A percentile compares a stretch with the other conserved stretches of the same genome.
These are phyloP conservation scores for Rhodotorula sp. DNA, from an alignment of 1,284 basidiomycete genomes.

Conservation along the genomic window DNA sequence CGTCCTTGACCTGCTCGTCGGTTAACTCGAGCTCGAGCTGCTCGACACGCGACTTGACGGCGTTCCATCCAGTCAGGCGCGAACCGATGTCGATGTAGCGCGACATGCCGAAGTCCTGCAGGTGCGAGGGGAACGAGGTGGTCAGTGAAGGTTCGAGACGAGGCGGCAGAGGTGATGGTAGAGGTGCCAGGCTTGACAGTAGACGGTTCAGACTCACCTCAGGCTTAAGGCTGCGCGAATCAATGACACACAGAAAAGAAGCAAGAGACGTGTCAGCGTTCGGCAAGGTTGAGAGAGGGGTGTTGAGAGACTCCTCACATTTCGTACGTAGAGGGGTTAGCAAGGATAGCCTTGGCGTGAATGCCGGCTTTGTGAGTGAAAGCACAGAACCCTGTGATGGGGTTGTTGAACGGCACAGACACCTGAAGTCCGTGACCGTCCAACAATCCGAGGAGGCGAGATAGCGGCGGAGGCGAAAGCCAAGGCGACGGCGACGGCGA, in stretches of 20 bases:
- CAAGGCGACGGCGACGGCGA: no score
- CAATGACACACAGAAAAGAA: slow-evolving; percentile 20
- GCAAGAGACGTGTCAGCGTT: slow-evolving; percentile 17
- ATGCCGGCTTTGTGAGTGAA: slow-evolving; percentile 99
- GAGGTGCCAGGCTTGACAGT: slow-evolving; percentile 62
- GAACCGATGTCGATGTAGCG: slow-evolving; percentile 97
- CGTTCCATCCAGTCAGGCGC: slow-evolving; percentile 45
- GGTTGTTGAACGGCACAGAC: slow-evolving; percentile 95
- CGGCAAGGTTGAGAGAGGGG: neutral
- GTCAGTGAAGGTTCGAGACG: slow-evolving; percentile 37
- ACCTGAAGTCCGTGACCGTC: slow-evolving; percentile 51
- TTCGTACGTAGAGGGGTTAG: slow-evolving; percentile 99
- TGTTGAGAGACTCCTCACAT: slow-evolving; percentile 53
- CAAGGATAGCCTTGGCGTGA: slow-evolving; percentile 99
- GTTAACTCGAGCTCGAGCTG: slow-evolving; percentile 52
- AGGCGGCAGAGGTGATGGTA: no score
- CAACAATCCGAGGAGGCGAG: no score
- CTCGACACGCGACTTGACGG: slow-evolving; percentile 96
- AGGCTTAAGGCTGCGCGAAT: no score
- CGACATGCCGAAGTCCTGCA: slow-evolving; percentile 84
- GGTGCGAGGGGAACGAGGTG: slow-evolving; percentile 17
- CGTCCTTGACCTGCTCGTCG: slow-evolving; percentile 78
- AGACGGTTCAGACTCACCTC: no score
- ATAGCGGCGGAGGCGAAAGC: no score
- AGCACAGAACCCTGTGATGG: slow-evolving; percentile 87